Base-by-base conservation (phyloP, 805 yeast genomes). In the Metschnikowia corniflorae region DNA sequence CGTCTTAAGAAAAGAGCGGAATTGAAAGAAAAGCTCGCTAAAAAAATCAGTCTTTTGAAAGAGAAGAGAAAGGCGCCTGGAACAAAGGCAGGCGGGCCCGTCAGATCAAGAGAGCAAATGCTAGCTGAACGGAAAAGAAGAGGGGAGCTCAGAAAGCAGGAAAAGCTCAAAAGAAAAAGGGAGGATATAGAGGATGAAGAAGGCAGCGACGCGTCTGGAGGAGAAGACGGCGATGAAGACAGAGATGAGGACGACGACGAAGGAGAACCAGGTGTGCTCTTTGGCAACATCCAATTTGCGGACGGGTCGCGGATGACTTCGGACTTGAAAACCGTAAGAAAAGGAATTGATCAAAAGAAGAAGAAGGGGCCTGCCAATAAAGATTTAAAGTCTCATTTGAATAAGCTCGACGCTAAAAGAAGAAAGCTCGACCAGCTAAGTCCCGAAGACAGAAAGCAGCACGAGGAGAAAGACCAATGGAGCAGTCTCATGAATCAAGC, bases 21-120 rank as follows among this genome's bases (percentile, higher is more conserved):
- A 48, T 71, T 93, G 42, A 78, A 89, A 53, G 82, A 80, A n/a
- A 83, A 83, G 57, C 73, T 93, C 29, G 81, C 91, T 19, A 75
- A 73, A 13, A 86, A 80, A 58, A 89, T 93, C 46, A 74, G 68
- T 39, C 64, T 63, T 7, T 53, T 93, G 64, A 78, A 80, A 48
- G 88, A 81, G 37, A 83, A 77, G 61, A 79, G 99, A 57, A 89
- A 83, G 53, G 98, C 97, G 1, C 93, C 94, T 1, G 97, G 97
- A 2, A 67, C 89, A 1, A 81, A 78, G 30, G 78, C 71, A 4
- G 68, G 73, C 4, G 96, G 96, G 16, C 93, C 96, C 0, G 88
- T 89, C 12, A 73, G 80, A 41, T 85, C 91, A 8, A 73, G 97
- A 60, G 94, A 87, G 48, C 89, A 82, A 27, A 79, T 85, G 33